phyloP scores from a whole-genome alignment of 208 protist genomes.

The Leishmania guyanensis region DNA sequence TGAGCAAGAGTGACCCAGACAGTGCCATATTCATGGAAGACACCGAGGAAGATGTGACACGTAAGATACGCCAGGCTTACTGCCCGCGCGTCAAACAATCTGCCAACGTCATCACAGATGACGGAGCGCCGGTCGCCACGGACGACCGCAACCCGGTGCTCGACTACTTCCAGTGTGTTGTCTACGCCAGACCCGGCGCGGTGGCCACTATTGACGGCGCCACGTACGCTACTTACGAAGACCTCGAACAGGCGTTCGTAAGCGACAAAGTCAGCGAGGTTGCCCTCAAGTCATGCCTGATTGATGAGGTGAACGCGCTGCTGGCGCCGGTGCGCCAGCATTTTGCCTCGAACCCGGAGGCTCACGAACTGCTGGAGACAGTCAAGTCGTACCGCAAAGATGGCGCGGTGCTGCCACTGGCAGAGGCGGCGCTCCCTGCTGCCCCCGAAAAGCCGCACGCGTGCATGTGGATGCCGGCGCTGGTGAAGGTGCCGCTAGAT shows the following conservation, averaged over 20 bases:
- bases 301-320: slow-evolving; percentile 86
- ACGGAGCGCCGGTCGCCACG: slow-evolving; percentile 62
- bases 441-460: slow-evolving; percentile 51
- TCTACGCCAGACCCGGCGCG: slow-evolving; percentile 76
- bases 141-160: slow-evolving; percentile 95
- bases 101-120: slow-evolving; percentile 52
- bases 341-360: slow-evolving; percentile 87
- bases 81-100: slow-evolving; percentile 87
- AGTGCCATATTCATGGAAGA: slow-evolving; percentile 99
- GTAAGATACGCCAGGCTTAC: slow-evolving; percentile 96
- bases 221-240: slow-evolving; percentile 75
- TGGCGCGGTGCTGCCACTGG: slow-evolving; percentile 22
- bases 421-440: slow-evolving; percentile 7
- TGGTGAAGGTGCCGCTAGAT: slow-evolving; percentile 66
- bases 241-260: slow-evolving; percentile 84
- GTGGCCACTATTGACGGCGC: slow-evolving; percentile 47
- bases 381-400: slow-evolving; percentile 87
- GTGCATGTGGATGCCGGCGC: slow-evolving; percentile 72
- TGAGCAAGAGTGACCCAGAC: slow-evolving; percentile 98
- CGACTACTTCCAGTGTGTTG: slow-evolving; percentile 95
- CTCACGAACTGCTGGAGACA: slow-evolving; percentile 82
- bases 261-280: slow-evolving; percentile 63
- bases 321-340: slow-evolving; percentile 96
- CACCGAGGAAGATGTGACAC: slow-evolving; percentile 92
- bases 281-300: slow-evolving; percentile 86